A percentile compares a stretch with the other conserved stretches of the same genome.
These are phyloP conservation scores for Plantago coronopus DNA, from an alignment of 305 asterid genomes.

Conservation along the genomic window DNA sequence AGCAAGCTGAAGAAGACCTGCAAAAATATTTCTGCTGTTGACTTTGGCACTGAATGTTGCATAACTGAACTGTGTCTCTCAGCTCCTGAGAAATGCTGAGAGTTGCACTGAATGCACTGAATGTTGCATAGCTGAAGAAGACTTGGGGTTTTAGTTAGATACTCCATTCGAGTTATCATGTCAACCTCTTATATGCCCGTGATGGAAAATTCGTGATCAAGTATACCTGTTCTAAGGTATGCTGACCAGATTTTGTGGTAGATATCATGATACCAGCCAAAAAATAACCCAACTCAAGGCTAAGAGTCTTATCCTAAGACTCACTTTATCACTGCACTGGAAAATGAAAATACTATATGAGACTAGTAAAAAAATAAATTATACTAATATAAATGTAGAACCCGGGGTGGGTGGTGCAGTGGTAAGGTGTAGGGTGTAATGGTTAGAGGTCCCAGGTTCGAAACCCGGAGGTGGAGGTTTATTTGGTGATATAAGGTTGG, in stretches of 20 bases:
- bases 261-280: slow-evolving; percentile 64
- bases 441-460: too few relatives aligned
- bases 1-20: slow-evolving; percentile 44
- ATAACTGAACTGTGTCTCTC: slow-evolving; percentile 75
- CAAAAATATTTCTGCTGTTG: slow-evolving; percentile 52
- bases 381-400: too few relatives aligned
- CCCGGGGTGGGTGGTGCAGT: too few relatives aligned
- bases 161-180: too few relatives aligned
- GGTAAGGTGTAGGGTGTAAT: too few relatives aligned
- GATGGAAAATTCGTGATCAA: neutral
- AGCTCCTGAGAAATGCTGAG: slow-evolving; percentile 77
- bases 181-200: too few relatives aligned
- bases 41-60: slow-evolving; percentile 60
- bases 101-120: too few relatives aligned
- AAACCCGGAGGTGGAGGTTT: too few relatives aligned
- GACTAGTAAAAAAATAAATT: neutral
- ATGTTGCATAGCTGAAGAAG: too few relatives aligned
- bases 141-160: too few relatives aligned
- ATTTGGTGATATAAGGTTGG: too few relatives aligned
- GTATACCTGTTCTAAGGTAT: slow-evolving; percentile 15
- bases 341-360: neutral
- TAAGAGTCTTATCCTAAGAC: too few relatives aligned
- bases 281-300: slow-evolving; percentile 51
- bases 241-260: slow-evolving; percentile 14
- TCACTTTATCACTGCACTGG: slow-evolving; percentile 16